Conservation (phyloP, 2,329 filamentous ascomycete species). For the Bimuria novae-zelandiae region DNA sequence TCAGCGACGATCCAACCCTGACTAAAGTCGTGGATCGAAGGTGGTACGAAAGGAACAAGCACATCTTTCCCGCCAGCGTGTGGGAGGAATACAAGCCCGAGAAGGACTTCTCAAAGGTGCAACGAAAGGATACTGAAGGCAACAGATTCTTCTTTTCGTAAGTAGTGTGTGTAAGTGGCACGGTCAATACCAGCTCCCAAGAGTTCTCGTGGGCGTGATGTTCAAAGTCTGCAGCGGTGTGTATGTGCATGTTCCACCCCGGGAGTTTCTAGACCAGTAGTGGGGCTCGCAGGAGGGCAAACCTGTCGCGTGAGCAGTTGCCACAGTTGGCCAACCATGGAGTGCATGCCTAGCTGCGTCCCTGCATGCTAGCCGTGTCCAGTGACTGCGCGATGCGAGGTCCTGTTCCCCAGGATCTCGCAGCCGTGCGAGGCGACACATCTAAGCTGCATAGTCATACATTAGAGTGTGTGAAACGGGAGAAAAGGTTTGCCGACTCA, state of each 20-base stretch:
- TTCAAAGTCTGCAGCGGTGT: conserved; percentile 32
- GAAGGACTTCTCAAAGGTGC: conserved; percentile 77
- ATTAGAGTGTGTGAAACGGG: background rate
- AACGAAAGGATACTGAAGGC: conserved; percentile 81
- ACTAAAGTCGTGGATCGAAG: conserved; percentile 95
- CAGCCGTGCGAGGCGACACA: background rate
- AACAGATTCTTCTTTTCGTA: conserved; percentile 80
- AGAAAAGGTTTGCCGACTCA: background rate
- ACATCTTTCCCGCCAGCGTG: conserved; percentile 93
- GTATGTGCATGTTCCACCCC: conserved; percentile 17
- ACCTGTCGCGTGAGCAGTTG: conserved; percentile 33
- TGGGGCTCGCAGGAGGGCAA: conserved; percentile 6
- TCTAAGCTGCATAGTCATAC: background rate
- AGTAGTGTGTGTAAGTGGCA: background rate
- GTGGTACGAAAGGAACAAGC: conserved; percentile 98
- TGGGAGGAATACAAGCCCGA: conserved; percentile 96
- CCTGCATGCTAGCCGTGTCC: conserved; percentile 6
- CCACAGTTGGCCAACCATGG: conserved; percentile 9
- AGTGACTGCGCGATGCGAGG: conserved; percentile 3
- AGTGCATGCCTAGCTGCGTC: conserved; percentile 1
- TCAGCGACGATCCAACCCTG: conserved; percentile 72
- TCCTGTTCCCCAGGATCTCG: background rate
- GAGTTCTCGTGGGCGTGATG: too few species aligned
- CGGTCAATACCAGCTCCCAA: too few species aligned
- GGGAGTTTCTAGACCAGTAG: background rate